Conservation (phyloP, 2,329 filamentous ascomycete genomes). For the Pseudocercospora fuligena region DNA sequence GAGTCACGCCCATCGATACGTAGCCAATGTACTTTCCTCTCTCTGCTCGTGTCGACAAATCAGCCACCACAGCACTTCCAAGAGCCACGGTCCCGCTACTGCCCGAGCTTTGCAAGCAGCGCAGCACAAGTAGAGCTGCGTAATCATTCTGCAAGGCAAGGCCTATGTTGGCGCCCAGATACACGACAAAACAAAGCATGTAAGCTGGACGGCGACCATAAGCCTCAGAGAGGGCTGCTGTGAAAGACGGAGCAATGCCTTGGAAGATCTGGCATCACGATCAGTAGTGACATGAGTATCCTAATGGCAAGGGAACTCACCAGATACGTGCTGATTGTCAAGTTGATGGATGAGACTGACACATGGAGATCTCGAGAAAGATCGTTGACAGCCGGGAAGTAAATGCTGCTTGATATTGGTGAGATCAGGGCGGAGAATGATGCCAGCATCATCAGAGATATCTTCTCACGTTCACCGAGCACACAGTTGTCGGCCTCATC, state of each 20-base stretch:
- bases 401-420: background rate
- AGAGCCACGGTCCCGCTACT: constrained; percentile 44
- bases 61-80: constrained; percentile 28
- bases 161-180: constrained; percentile 32
- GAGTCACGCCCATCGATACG: constrained; percentile 36
- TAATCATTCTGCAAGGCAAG: constrained; percentile 29
- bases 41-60: constrained; percentile 40
- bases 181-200: constrained; percentile 33
- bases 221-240: constrained; percentile 32
- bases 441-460: background rate
- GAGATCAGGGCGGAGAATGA: background rate
- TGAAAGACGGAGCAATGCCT: constrained; percentile 46
- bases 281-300: background rate
- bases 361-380: background rate
- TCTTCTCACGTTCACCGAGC: too few species aligned
- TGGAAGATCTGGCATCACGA: constrained; percentile 50
- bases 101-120: constrained; percentile 43
- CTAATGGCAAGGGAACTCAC: background rate
- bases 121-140: constrained; percentile 31
- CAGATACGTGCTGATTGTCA: constrained; percentile 64
- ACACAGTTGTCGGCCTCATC: too few species aligned
- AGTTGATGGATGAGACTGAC: constrained; percentile 45
- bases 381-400: background rate
- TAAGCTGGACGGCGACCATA: constrained; percentile 33
- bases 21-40: constrained; percentile 42